Conservation (phyloP, 768 basidiomycete species). For the Podaxis carcinomalis region DNA sequence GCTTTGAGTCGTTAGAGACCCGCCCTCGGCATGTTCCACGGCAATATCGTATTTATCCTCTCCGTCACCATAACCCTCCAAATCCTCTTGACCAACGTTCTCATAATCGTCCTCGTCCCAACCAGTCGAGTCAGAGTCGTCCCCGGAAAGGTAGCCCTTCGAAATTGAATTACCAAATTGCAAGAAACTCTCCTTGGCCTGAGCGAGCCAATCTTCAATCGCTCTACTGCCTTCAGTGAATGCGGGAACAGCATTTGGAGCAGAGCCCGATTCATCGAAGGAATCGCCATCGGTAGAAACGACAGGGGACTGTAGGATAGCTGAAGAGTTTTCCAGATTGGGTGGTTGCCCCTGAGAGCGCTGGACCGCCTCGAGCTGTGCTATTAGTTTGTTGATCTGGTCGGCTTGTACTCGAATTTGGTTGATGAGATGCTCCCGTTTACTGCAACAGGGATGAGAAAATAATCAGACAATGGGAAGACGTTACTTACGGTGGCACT, state of each 20-base stretch:
- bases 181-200: constrained; percentile 63
- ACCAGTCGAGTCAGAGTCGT: constrained; percentile 38
- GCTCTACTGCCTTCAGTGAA: constrained; percentile 37
- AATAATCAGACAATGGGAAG: neutral
- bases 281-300: constrained; percentile 29
- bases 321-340: constrained; percentile 23
- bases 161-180: constrained; percentile 58
- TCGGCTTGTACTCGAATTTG: constrained; percentile 73
- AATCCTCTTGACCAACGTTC: constrained; percentile 27
- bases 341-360: constrained; percentile 16
- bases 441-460: constrained; percentile 36
- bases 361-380: constrained; percentile 46
- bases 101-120: constrained; percentile 38
- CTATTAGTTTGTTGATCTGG: constrained; percentile 69
- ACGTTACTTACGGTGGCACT: constrained; percentile 62
- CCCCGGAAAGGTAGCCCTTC: constrained; percentile 44
- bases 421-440: constrained; percentile 75
- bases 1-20: neutral
- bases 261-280: constrained; percentile 23
- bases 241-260: constrained; percentile 14
- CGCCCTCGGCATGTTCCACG: constrained; percentile 38
- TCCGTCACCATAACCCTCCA: constrained; percentile 25
- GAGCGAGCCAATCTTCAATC: constrained; percentile 74
- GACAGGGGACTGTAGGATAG: constrained; percentile 32
- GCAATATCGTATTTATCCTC: constrained; percentile 36